Base-by-base conservation (phyloP, 2,329 filamentous ascomycete species). In the Trichoderma sp. region DNA sequence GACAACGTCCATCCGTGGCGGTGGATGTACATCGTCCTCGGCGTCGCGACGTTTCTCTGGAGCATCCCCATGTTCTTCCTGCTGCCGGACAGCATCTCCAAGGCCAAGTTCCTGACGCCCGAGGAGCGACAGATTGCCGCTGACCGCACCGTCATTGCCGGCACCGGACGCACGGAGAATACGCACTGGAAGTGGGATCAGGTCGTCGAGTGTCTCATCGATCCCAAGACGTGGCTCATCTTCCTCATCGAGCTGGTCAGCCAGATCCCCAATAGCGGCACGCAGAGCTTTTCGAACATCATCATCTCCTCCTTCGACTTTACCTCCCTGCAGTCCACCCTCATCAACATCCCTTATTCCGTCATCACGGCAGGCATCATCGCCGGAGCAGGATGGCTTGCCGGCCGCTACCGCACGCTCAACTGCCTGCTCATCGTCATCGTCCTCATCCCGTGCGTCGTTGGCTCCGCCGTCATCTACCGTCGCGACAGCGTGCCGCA, bases 201-300 rank as follows among this genome's bases (percentile, higher is more conserved):
- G 69, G 74, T 80, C 30, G 65, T 73, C 5, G 85, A 88, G 72
- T 85, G 83, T 56, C 71, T 88, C 0, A 61, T 77, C 10, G 86
- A 87, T 68, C 84, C 83, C 3, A 87, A 88, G 72, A 85, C 84
- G 0, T 88, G 84, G 85, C 75, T 88, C 55, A 79, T 88, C 52
- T 79, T 85, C 65, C 76, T 75, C 2, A 80, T 88, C 24, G 79
- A 81, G 24, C 67, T 88, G 5, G 72, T 83, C 3, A 82, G 80
- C 2, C 82, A 85, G 72, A 87, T 88, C 26, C 85, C 86, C 47
- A 89, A 88, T 67, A 85, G 85, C 39, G 86, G 86, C 26, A 85
- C 84, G 0, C 82, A 85, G 69, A 84, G 81, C 69, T 87, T 88
- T 56, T 81, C 82, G 47, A 87, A 85, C 69, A 78, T 86, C 43